These are phyloP conservation scores for Trametes maxima DNA, from an alignment of 768 basidiomycete species.

Conservation along the genomic window DNA sequence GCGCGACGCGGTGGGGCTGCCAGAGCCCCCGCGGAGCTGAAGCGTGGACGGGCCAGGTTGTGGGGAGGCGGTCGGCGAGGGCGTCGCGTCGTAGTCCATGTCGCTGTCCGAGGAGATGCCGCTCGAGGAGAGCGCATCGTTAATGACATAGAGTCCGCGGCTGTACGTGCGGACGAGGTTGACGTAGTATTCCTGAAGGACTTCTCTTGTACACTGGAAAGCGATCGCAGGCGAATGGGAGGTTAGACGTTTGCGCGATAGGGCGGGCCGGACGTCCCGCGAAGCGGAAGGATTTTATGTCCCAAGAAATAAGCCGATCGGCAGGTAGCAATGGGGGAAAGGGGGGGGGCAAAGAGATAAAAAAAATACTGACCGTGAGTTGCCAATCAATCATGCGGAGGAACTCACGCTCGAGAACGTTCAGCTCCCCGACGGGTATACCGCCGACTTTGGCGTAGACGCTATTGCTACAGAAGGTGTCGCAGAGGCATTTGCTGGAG, in stretches of 20 bases:
- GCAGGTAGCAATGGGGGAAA: constrained; percentile 23
- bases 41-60: constrained; percentile 26
- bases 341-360: constrained; percentile 27
- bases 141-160: constrained; percentile 55
- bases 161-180: constrained; percentile 89
- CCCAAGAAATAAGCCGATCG: not conserved
- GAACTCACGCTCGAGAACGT: constrained; percentile 94
- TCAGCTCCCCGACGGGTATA: constrained; percentile 87
- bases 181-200: constrained; percentile 92
- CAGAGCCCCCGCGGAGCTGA: constrained; percentile 10
- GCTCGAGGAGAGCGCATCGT: constrained; percentile 40
- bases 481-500: constrained; percentile 92
- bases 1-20: constrained; percentile 16
- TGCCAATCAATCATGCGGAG: constrained; percentile 91
- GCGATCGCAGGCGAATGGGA: no score
- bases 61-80: constrained; percentile 43
- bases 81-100: constrained; percentile 46
- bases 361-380: constrained; percentile 71
- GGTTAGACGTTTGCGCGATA: constrained; percentile 15
- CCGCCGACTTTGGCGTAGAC: constrained; percentile 98
- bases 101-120: constrained; percentile 52
- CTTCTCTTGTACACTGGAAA: constrained; percentile 81
- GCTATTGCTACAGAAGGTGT: constrained; percentile 92
- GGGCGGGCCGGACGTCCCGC: not conserved
- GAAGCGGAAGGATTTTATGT: no score